Evolutionary conservation across 1,139 yeast species (phyloP), one percentile per base, ranked within the genome.

Genomic region (Saccharomyces hybrid): DNA sequence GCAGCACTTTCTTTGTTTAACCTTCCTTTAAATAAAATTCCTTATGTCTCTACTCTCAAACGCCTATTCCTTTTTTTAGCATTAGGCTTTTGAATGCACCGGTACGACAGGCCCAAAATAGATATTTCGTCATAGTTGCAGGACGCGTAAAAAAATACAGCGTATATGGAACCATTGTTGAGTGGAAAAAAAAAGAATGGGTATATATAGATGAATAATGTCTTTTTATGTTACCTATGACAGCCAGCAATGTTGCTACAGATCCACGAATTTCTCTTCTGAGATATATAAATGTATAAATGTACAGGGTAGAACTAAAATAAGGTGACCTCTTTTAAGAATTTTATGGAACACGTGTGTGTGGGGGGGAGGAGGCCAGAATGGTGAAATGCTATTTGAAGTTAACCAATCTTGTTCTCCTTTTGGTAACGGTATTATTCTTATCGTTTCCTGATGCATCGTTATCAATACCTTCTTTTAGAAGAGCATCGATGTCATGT

Each of bases 401-500:
- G 51, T 61, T 60, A 30, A 64, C 55, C 11, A 64, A 50, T 52
- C 65, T 58, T 2, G 68, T 64, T 48, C 64, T 60, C 55, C 67
- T 61, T 54, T 59, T 61, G 11, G 64, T 56, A 6, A 64, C 38
- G 14, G 61, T 62, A 50, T 61, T 62, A 9, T 55, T 53, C 16
- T 48, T 32, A 7, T 53, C 57, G 3, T 38, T 42, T 6, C 50
- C 50, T 30, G 14, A 30, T 16, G 44, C 34, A 20, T 41, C 30
- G 20, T 48, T 41, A 20, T 26, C 41, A 23, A 58, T 49, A 5
- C 62, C 65, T 26, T 60, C 63, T 32, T 53, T 52, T 30, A 62
- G 48, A 27, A 65, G 53, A 3, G 57, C 53, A 11, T 65, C 68
- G 50, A 63, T 59, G 44, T 64, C 67, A 52, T 65, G 72, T 41